Evolutionary conservation across 1,139 yeast species (phyloP).

Genomic region (Pichia sp.): DNA sequence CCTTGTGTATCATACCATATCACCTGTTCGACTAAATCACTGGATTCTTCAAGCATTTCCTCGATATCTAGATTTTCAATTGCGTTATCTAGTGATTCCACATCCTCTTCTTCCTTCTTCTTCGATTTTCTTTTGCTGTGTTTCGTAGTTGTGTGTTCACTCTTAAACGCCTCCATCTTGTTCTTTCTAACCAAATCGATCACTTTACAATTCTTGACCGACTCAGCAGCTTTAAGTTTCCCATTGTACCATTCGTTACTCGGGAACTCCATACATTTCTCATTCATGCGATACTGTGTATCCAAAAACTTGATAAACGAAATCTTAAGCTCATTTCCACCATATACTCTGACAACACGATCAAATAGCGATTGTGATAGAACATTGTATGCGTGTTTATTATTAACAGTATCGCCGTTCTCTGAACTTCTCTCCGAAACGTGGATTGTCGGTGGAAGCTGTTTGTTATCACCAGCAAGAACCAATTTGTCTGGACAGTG

Average conservation of each 20-base stretch:
- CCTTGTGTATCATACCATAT: constrained; percentile 95
- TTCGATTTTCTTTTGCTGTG: constrained; percentile 14
- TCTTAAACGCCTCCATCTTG: constrained; percentile 18
- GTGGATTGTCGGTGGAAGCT: constrained; percentile 78
- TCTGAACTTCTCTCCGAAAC: constrained; percentile 38
- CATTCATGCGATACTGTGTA: constrained; percentile 87
- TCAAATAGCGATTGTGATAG: constrained; percentile 77
- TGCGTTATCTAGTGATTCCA: not conserved
- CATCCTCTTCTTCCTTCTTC: constrained; percentile 16
- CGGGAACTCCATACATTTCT: constrained; percentile 74
- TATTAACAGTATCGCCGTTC: constrained; percentile 19
- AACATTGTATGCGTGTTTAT: constrained; percentile 22
- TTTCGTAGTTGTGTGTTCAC: not conserved
- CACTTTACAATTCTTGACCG: constrained; percentile 54
- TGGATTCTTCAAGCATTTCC: constrained; percentile 1
- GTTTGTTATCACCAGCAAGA: constrained; percentile 86
- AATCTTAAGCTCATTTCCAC: constrained; percentile 42
- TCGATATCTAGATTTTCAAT: not conserved
- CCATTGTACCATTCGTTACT: constrained; percentile 65
- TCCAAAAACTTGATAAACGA: constrained; percentile 52
- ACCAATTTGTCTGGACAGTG: constrained; percentile 56
- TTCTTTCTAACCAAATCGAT: constrained; percentile 53
- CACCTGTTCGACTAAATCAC: constrained; percentile 13
- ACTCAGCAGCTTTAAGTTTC: constrained; percentile 57
- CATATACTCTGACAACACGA: constrained; percentile 51